Evolutionary conservation across 2,329 filamentous ascomycete genomes (phyloP).

Genomic region (Sphaerulina populicola): DNA sequence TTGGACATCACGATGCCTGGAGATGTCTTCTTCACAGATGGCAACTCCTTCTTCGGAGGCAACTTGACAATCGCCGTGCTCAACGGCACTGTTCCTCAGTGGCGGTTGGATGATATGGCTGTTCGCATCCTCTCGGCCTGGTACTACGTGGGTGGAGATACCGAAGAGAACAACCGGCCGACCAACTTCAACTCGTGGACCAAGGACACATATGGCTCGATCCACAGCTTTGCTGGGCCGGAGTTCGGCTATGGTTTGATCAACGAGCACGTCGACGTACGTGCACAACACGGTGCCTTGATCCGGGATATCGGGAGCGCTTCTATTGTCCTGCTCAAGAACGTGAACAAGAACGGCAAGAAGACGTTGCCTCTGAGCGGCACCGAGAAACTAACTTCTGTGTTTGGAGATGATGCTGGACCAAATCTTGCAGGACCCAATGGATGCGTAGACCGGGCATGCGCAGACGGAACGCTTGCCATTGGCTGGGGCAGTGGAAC

Average conservation of each 20-base stretch:
- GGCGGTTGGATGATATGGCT: constrained; percentile 31
- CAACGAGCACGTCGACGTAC: constrained; percentile 77
- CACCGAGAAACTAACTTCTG: constrained; percentile 63
- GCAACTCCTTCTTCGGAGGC: constrained; percentile 44
- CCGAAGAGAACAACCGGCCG: constrained; percentile 44
- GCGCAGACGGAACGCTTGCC: constrained; percentile 52
- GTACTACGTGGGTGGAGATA: constrained; percentile 50
- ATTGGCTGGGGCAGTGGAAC: constrained; percentile 58
- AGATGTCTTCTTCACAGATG: constrained; percentile 20
- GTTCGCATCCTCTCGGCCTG: constrained; percentile 27
- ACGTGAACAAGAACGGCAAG: constrained; percentile 48
- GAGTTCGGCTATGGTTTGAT: constrained; percentile 56
- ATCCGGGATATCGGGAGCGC: constrained; percentile 70
- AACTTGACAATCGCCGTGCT: constrained; percentile 28
- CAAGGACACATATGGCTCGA: constrained; percentile 60
- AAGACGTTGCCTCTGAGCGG: constrained; percentile 48
- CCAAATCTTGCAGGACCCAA: constrained; percentile 68
- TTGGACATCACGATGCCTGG: constrained; percentile 31
- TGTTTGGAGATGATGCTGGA: constrained; percentile 76
- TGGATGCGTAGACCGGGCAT: constrained; percentile 62
- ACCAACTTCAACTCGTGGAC: constrained; percentile 85
- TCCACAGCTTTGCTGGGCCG: constrained; percentile 50
- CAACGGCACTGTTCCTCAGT: constrained; percentile 28
- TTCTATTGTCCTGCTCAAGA: constrained; percentile 63
- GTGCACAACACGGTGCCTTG: constrained; percentile 58